Base-by-base conservation (phyloP, 2,329 filamentous ascomycete genomes). In the Bipolaris zeicola region DNA sequence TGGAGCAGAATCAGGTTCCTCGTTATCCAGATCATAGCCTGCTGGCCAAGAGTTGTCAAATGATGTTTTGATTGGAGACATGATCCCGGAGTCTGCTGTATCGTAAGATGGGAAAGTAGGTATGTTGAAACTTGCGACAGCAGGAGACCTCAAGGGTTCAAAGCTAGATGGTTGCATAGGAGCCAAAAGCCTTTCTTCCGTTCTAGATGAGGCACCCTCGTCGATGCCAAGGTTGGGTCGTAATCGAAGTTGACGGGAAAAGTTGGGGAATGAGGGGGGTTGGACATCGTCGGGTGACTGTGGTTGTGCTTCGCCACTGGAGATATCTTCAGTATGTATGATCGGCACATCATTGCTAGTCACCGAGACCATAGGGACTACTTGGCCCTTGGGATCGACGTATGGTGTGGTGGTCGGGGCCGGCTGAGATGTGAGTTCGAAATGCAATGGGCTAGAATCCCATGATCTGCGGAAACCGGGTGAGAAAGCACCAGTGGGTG, bases 401-500 rank as follows among this genome's bases (percentile, higher is more conserved):
- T 72, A 75, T 18, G 74, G 71, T 1, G 64, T 63, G 22, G 65
- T 62, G 7, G 60, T 64, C 6, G 71, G 69, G 2, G 71, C 65
- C 5, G 72, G 60, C 28, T 71, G 69, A 6, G 73, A 57, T 7
- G 69, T 66, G 5, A 73, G 54, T 44, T 73, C 72, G 28, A 71
- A 76, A 41, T 72, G 67, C 6, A 72, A 67, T 38, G 74, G 72
- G 38, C 70, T 72, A 6, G 73, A 73, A 18, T 70, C 75, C 76
- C 76, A 78, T n/a, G 76, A 78, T 26, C 74, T 70, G 38, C 75
- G 72, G 55, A 76, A 77, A 5, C 68, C 68, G 44, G 74, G 66
- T 10, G 69, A 71, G 52, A 76, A 76, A 34, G 66, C 65, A 11
- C 74, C 75, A 31, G 73, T 73, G 7, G 73, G 76, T 33, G 76